These are phyloP conservation scores for Periconia macrospinosa DNA, from an alignment of 2,329 filamentous ascomycete species.

Conservation along the genomic window DNA sequence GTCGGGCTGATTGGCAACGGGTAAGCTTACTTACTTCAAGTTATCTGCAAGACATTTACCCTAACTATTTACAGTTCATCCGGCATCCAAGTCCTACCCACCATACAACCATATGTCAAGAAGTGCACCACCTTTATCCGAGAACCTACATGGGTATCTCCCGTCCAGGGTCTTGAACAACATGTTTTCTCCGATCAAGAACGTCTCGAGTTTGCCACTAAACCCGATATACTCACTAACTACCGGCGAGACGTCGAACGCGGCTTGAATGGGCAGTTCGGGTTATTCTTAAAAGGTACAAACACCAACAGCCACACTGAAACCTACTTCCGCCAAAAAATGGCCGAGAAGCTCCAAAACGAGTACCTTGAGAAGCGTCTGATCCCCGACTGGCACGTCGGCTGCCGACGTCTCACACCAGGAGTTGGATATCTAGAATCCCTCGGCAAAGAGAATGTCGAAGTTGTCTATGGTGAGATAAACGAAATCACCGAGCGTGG, in stretches of 20 bases:
- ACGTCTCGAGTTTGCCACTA: constrained; percentile 44
- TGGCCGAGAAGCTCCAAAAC: constrained; percentile 45
- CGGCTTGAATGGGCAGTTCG: constrained; percentile 52
- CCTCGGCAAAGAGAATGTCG: constrained; percentile 46
- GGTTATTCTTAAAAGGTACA: constrained; percentile 49
- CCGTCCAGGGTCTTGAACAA: constrained; percentile 48
- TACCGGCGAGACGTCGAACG: constrained; percentile 51
- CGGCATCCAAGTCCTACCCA: constrained; percentile 57
- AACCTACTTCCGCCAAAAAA: constrained; percentile 49
- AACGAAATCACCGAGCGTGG: constrained; percentile 35
- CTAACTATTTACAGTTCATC: constrained; percentile 49
- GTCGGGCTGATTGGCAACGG: constrained; percentile 59
- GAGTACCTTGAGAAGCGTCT: constrained; percentile 35
- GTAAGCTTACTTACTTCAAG: constrained; percentile 23
- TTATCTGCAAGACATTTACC: constrained; percentile 17
- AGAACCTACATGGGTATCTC: constrained; percentile 55
- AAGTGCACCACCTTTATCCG: constrained; percentile 55
- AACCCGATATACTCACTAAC: constrained; percentile 42
- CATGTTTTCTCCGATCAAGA: constrained; percentile 49
- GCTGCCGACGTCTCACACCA: constrained; percentile 49
- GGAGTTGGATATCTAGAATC: constrained; percentile 49
- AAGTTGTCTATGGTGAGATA: constrained; percentile 45
- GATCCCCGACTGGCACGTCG: constrained; percentile 38
- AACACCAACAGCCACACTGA: constrained; percentile 46
- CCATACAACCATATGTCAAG: constrained; percentile 48